Evolutionary conservation across 192 early-diverging fungal genomes (phyloP).

Genomic region (Paraglomus brasilianum): DNA sequence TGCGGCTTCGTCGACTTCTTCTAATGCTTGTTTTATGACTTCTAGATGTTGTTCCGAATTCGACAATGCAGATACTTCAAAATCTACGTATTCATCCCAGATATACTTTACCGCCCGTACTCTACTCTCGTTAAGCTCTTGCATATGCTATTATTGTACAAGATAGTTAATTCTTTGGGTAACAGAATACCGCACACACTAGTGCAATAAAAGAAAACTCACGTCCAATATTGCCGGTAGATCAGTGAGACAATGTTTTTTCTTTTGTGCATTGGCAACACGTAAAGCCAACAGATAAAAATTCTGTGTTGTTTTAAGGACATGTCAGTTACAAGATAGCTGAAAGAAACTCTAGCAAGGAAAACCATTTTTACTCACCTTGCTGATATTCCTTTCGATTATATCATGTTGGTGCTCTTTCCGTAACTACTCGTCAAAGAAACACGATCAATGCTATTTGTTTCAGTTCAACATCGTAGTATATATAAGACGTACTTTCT

Average conservation of each 20-base stretch:
- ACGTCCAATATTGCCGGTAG: conserved; percentile 61
- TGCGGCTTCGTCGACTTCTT: conserved; percentile 47
- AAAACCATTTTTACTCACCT: conserved; percentile 35
- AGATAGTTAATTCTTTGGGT: background rate
- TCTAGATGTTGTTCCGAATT: conserved; percentile 39
- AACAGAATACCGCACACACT: conserved; percentile 4
- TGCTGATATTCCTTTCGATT: conserved; percentile 68
- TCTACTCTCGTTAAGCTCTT: conserved; percentile 56
- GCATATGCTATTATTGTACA: conserved; percentile 50
- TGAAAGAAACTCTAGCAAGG: background rate
- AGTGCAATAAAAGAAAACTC: conserved; percentile 25
- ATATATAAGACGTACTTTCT: conserved; percentile 47
- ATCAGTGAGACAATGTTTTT: conserved; percentile 61
- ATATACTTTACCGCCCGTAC: conserved; percentile 54
- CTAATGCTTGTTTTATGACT: conserved; percentile 35
- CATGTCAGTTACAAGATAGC: background rate
- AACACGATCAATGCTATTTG: conserved; percentile 7
- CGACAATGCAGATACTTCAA: conserved; percentile 43
- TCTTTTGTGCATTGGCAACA: conserved; percentile 61
- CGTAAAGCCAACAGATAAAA: conserved; percentile 63
- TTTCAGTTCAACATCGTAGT: background rate
- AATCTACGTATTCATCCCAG: conserved; percentile 48
- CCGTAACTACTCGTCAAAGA: conserved; percentile 32
- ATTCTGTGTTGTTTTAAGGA: conserved; percentile 47
- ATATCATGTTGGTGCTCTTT: conserved; percentile 55